Conservation (phyloP, 1,139 yeast genomes). For the Yamadazyma triangularis region DNA sequence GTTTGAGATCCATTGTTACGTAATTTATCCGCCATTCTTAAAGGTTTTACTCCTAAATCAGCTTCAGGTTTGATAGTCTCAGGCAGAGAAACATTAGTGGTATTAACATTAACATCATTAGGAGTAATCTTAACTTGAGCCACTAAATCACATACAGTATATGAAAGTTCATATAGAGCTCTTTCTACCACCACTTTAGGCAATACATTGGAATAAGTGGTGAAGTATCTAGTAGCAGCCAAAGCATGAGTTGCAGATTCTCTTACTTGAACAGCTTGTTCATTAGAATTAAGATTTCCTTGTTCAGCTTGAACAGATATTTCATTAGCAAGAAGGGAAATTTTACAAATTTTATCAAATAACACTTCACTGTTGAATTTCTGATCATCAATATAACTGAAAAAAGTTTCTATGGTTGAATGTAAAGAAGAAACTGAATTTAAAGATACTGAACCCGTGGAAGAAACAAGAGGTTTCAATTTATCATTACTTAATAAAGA, state of each 20-base stretch:
- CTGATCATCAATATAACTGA: constrained; percentile 28
- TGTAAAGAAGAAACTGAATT: constrained; percentile 42
- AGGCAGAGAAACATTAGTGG: constrained; percentile 4
- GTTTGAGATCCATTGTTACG: constrained; percentile 11
- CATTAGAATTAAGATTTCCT: constrained; percentile 29
- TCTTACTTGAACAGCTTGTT: constrained; percentile 43
- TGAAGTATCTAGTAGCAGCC: constrained; percentile 74
- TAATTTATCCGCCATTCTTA: constrained; percentile 52
- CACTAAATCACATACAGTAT: constrained; percentile 68
- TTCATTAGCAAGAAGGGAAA: constrained; percentile 47
- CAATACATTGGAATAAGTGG: constrained; percentile 56
- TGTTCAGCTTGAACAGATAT: constrained; percentile 43
- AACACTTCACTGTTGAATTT: constrained; percentile 36
- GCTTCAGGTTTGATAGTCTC: constrained; percentile 7
- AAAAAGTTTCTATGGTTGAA: constrained; percentile 43
- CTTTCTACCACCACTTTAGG: constrained; percentile 76
- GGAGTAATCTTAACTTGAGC: constrained; percentile 8
- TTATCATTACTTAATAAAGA: constrained; percentile 21
- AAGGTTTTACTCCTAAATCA: constrained; percentile 49
- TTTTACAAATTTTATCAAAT: constrained; percentile 52
- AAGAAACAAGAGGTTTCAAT: constrained; percentile 27
- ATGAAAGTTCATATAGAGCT: constrained; percentile 71
- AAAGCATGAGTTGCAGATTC: constrained; percentile 74
- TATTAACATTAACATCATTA: constrained; percentile 37
- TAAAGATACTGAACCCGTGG: constrained; percentile 44